These are phyloP conservation scores for Tagetes erecta DNA, from an alignment of 129 eudicot genomes.

Conservation along the genomic window DNA sequence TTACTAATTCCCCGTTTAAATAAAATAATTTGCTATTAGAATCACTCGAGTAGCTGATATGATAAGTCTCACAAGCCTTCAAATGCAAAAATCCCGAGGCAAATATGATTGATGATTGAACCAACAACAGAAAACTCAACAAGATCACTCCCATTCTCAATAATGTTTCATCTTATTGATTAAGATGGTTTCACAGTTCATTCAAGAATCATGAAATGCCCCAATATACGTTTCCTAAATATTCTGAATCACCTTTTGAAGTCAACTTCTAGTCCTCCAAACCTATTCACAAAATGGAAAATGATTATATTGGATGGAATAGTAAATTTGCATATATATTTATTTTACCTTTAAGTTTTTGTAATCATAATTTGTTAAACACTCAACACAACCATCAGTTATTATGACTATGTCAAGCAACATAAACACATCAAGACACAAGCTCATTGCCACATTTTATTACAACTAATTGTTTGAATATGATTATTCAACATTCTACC, in stretches of 20 bases:
- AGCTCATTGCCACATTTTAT: neutral
- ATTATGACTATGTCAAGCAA: neutral
- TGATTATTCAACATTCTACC: neutral
- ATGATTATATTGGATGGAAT: neutral
- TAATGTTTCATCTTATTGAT: conserved; percentile 31
- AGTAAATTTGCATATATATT: neutral
- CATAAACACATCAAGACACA: neutral
- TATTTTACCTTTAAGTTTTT: neutral
- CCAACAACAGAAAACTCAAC: conserved; percentile 41
- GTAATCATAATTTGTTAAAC: neutral
- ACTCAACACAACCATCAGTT: neutral
- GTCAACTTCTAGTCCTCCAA: conserved; percentile 36
- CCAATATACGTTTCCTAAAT: conserved; percentile 2
- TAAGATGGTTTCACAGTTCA: conserved; percentile 12
- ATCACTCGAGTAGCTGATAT: conserved; percentile 40
- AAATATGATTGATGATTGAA: conserved; percentile 43
- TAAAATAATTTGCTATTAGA: conserved; percentile 48
- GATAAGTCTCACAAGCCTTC: conserved; percentile 51
- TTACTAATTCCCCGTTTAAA: conserved; percentile 57
- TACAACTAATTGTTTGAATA: neutral
- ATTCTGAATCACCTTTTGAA: conserved; percentile 15
- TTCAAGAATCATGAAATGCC: conserved; percentile 14
- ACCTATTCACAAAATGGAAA: conserved; percentile 28
- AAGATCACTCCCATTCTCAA: conserved; percentile 41
- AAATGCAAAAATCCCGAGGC: conserved; percentile 38